phyloP scores from a whole-genome alignment of 2,329 filamentous ascomycete species.

The Neofusicoccum cordaticola region DNA sequence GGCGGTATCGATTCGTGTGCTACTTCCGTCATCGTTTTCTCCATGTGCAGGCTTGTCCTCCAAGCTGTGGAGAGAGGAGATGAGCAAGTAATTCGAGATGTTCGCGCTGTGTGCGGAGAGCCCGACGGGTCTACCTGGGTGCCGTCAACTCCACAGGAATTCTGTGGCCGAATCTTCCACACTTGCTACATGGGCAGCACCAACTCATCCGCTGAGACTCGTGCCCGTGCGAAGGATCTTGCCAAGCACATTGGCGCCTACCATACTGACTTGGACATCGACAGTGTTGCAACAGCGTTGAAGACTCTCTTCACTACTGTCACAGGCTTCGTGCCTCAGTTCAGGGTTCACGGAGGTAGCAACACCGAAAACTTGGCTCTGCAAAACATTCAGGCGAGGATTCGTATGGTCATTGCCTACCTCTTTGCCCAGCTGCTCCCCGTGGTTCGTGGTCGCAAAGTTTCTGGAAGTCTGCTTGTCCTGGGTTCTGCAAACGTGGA shows the following conservation, averaged over 20 bases:
- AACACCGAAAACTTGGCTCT: slow-evolving; percentile 61
- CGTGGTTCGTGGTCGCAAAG: slow-evolving; percentile 55
- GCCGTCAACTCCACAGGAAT: slow-evolving; percentile 58
- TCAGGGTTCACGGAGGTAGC: slow-evolving; percentile 63
- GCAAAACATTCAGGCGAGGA: slow-evolving; percentile 66
- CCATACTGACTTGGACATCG: slow-evolving; percentile 73
- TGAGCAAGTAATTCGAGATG: slow-evolving; percentile 55
- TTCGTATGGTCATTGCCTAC: slow-evolving; percentile 65
- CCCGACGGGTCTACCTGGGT: slow-evolving; percentile 47
- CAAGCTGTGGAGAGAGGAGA: slow-evolving; percentile 51
- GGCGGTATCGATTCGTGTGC: slow-evolving; percentile 63
- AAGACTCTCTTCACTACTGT: slow-evolving; percentile 58
- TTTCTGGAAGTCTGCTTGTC: slow-evolving; percentile 60
- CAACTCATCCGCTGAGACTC: slow-evolving; percentile 64
- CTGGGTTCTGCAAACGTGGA: slow-evolving; percentile 65
- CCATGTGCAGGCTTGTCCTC: slow-evolving; percentile 58
- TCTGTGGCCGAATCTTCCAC: slow-evolving; percentile 59
- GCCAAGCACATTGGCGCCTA: slow-evolving; percentile 63
- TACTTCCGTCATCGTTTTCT: slow-evolving; percentile 49
- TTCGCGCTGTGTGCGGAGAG: slow-evolving; percentile 52
- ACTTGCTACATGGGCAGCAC: slow-evolving; percentile 68
- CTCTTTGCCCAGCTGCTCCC: slow-evolving; percentile 63
- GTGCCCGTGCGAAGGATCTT: slow-evolving; percentile 63
- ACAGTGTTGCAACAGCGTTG: slow-evolving; percentile 61
- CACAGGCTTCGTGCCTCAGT: slow-evolving; percentile 59